A percentile compares a stretch with the other conserved stretches of the same genome.
phyloP scores from a whole-genome alignment of 2,329 filamentous ascomycete species.

The Penicillium sclerotigenum region DNA sequence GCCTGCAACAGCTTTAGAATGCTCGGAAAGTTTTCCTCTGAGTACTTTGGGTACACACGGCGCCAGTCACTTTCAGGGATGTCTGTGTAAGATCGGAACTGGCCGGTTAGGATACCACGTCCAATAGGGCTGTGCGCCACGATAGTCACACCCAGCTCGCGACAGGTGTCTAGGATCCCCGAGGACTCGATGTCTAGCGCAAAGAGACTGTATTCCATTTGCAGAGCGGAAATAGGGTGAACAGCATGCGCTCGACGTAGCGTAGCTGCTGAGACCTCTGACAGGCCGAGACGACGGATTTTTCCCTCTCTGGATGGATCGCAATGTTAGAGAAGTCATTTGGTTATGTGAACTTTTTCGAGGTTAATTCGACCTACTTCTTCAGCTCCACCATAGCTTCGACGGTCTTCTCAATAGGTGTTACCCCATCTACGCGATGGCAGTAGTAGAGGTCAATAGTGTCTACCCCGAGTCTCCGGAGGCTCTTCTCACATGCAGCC shows the following conservation, averaged over 20 bases:
- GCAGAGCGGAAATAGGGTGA: conserved; percentile 46
- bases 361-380: conserved; percentile 18
- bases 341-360: not conserved
- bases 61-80: conserved; percentile 50
- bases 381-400: conserved; percentile 46
- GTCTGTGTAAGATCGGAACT: conserved; percentile 47
- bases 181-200: conserved; percentile 44
- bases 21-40: conserved; percentile 50
- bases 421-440: conserved; percentile 44
- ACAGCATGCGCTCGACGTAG: conserved; percentile 48
- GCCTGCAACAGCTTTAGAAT: conserved; percentile 52
- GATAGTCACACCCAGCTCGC: conserved; percentile 47
- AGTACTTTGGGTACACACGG: conserved; percentile 46
- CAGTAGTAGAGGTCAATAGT: conserved; percentile 45
- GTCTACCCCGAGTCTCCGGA: conserved; percentile 37
- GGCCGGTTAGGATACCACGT: conserved; percentile 35
- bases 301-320: conserved; percentile 43
- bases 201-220: conserved; percentile 49
- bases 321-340: not conserved
- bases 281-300: conserved; percentile 48
- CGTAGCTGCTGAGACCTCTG: conserved; percentile 43
- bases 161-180: conserved; percentile 43
- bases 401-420: conserved; percentile 46
- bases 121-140: conserved; percentile 44
- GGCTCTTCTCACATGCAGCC: conserved; percentile 34